phyloP scores from a whole-genome alignment of 805 yeast species.

The Metschnikowia lochheadii region DNA sequence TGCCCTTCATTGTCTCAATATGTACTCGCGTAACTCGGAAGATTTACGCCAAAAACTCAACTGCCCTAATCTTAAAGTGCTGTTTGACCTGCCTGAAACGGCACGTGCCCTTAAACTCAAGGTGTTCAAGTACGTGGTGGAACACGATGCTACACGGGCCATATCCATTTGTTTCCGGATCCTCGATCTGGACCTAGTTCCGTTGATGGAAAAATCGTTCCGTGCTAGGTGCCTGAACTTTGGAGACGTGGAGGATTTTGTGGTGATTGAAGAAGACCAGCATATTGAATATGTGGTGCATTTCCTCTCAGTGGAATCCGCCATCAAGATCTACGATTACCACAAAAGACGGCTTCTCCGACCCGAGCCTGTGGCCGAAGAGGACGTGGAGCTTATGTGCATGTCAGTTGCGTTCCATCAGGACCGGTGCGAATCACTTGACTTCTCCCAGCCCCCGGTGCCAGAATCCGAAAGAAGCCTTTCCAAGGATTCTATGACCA shows the following conservation, averaged over 20 bases:
- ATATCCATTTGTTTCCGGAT: slow-evolving; percentile 17
- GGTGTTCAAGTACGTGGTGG: slow-evolving; percentile 39
- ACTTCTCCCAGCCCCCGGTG: slow-evolving; percentile 8
- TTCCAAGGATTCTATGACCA: background rate
- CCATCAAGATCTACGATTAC: slow-evolving; percentile 43
- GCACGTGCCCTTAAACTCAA: slow-evolving; percentile 28
- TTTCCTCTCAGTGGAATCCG: slow-evolving; percentile 44
- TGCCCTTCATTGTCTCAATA: slow-evolving; percentile 30
- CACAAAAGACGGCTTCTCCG: slow-evolving; percentile 19
- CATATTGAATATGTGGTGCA: slow-evolving; percentile 24
- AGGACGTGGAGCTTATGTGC: slow-evolving; percentile 15
- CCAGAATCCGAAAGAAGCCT: background rate
- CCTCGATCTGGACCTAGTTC: slow-evolving; percentile 10
- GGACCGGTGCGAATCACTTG: slow-evolving; percentile 35
- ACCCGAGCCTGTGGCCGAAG: slow-evolving; percentile 12
- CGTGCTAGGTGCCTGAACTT: slow-evolving; percentile 30
- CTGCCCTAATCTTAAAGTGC: background rate
- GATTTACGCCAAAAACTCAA: slow-evolving; percentile 17
- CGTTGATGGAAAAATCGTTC: slow-evolving; percentile 21
- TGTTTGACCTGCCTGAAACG: slow-evolving; percentile 8
- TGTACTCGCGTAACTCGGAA: slow-evolving; percentile 25
- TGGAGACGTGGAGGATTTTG: slow-evolving; percentile 41
- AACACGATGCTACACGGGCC: slow-evolving; percentile 37
- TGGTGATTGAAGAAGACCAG: slow-evolving; percentile 4
- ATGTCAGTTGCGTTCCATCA: slow-evolving; percentile 23